Evolutionary conservation across 2,329 filamentous ascomycete genomes (phyloP), one percentile per base, ranked within the genome.

Genomic region (Ampelomyces quisqualis): DNA sequence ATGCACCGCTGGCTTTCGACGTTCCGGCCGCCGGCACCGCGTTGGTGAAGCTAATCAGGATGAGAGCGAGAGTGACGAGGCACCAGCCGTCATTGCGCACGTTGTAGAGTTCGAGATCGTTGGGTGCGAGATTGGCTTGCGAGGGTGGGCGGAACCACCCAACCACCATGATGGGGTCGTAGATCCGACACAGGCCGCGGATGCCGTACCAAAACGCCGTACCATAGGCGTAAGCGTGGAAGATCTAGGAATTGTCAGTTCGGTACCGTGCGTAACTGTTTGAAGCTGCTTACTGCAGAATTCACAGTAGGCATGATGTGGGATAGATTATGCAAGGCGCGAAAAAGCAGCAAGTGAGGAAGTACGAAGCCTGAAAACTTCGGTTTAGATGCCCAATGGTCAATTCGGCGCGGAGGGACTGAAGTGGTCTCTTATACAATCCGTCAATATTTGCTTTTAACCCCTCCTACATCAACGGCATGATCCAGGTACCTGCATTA

Each of bases 151-250:
- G 54, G 38, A 59, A 59, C 56, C 54, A 57, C 18, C 52, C 54
- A 8, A 48, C 45, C 4, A 59, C 56, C 56, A 58, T 59, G n/a
- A 51, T 20, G 4, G 56, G 50, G 37, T 58, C 54, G 34, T 55
- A 59, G 7, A 56, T 43, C 8, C 56, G 54, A n/a, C 56, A 59
- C 8, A 45, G 23, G 21, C 56, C 56, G 18, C 56, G 54, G 11
- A 59, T 45, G 17, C 47, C 50, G 21, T 59, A 59, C 56, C 56
- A 59, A 34, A 59, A 58, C 7, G 56, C 54, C 7, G 56, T 59
- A 34, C 56, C 54, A 33, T 59, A 59, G 8, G 49, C 44, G 23
- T 59, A 59, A 15, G 56, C 52, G 24, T 56, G 52, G 23, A 59
- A 59, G 5, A 59, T 40, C 54, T 59, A 11, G 15, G 3, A 15